A percentile compares a stretch with the other conserved stretches of the same genome.
Evolutionary conservation across 192 early-diverging fungal species (phyloP).

Genomic region (Coemansia brasiliensis): DNA sequence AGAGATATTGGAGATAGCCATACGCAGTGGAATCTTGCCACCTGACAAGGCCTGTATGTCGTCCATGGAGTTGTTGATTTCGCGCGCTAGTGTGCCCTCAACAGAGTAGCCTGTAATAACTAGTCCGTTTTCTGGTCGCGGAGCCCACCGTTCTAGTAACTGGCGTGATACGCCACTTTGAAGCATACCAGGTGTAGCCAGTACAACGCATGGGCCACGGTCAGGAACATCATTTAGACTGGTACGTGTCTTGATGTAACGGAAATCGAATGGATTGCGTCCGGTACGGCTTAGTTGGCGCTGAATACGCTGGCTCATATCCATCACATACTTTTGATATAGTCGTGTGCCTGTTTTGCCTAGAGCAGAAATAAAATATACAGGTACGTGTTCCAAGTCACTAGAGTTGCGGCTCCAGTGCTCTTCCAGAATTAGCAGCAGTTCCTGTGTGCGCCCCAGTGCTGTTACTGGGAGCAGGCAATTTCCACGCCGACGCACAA

Average conservation of each 20-base stretch:
- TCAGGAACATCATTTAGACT: conserved; percentile 90
- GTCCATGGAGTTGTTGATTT: conserved; percentile 81
- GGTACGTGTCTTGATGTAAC: conserved; percentile 88
- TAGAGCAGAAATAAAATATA: conserved; percentile 91
- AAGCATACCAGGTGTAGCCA: conserved; percentile 98
- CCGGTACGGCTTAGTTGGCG: conserved; percentile 73
- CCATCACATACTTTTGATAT: conserved; percentile 96
- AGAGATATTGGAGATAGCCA: conserved; percentile 91
- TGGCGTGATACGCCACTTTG: conserved; percentile 95
- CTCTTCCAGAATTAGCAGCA: conserved; percentile 95
- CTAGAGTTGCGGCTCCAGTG: conserved; percentile 87
- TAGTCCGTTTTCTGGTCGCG: conserved; percentile 87
- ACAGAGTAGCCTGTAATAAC: conserved; percentile 98
- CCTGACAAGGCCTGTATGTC: conserved; percentile 83
- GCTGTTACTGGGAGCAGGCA: conserved; percentile 97
- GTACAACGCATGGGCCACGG: conserved; percentile 95
- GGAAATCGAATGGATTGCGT: conserved; percentile 94
- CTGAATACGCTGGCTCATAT: conserved; percentile 95
- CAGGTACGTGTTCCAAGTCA: conserved; percentile 85
- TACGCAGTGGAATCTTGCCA: conserved; percentile 71
- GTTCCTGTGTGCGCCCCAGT: conserved; percentile 94
- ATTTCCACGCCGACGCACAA: conserved; percentile 81
- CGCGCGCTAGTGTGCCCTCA: conserved; percentile 89
- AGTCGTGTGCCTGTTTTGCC: conserved; percentile 98
- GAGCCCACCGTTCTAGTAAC: conserved; percentile 94